These are phyloP conservation scores for Dittrichia graveolens DNA, from an alignment of 129 eudicot genomes.

Conservation along the genomic window DNA sequence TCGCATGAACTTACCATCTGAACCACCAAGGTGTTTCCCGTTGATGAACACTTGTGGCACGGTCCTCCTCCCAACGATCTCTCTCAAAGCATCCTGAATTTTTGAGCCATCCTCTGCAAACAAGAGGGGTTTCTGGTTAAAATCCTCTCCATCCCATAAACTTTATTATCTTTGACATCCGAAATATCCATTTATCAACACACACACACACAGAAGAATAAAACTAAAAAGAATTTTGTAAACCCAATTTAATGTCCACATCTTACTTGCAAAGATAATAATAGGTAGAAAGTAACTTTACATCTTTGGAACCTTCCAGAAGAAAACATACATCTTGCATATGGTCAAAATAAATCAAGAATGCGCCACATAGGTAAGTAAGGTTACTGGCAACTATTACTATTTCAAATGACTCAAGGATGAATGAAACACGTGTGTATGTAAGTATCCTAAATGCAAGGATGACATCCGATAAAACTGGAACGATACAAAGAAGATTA, in stretches of 20 bases:
- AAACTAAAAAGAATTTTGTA: neutral
- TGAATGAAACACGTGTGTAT: neutral
- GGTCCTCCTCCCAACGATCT: constrained; percentile 82
- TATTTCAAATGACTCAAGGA: neutral
- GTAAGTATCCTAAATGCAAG: no score
- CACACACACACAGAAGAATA: no score
- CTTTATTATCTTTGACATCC: neutral
- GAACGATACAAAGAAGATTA: no score
- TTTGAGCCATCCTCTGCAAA: constrained; percentile 71
- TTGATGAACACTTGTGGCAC: constrained; percentile 97
- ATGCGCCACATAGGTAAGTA: neutral
- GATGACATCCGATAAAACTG: no score
- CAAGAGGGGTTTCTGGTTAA: neutral
- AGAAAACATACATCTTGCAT: no score
- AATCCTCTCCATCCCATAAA: neutral
- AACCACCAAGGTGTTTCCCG: constrained; percentile 97
- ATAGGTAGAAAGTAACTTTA: neutral
- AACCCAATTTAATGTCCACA: neutral
- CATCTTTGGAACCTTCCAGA: neutral
- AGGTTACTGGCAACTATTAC: neutral
- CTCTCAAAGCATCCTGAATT: constrained; percentile 81
- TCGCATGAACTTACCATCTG: constrained; percentile 71
- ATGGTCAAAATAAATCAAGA: neutral
- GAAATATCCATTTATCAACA: no score
- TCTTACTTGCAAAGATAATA: constrained; percentile 13